Conservation (phyloP, 1,139 yeast genomes). For the Saccharomyces hybrid region DNA sequence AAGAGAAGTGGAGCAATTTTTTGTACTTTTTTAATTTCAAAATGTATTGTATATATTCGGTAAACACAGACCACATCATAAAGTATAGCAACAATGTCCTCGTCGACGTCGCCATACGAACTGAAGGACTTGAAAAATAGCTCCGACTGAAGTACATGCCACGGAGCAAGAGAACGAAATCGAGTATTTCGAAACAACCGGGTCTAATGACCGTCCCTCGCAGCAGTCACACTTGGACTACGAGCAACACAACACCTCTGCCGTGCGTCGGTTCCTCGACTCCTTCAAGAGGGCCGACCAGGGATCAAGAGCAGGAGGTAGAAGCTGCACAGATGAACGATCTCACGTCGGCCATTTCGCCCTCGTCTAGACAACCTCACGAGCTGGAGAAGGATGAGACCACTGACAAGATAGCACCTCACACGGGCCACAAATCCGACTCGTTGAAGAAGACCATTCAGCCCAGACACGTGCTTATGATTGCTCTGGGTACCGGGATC, state of each 20-base stretch:
- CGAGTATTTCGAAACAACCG: conserved; percentile 14
- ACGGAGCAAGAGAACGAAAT: conserved; percentile 15
- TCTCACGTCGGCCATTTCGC: neutral
- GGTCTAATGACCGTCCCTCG: neutral
- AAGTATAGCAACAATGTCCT: neutral
- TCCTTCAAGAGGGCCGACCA: conserved; percentile 26
- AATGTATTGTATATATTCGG: no score
- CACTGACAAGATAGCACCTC: neutral
- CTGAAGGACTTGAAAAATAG: conserved; percentile 8
- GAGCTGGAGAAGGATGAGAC: neutral
- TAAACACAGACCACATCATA: no score
- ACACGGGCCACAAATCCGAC: conserved; percentile 11
- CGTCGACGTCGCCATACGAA: conserved; percentile 7
- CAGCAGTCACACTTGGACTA: neutral
- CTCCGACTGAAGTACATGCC: conserved; percentile 9
- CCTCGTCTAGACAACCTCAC: neutral
- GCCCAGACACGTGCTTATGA: conserved; percentile 53
- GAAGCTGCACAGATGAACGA: neutral
- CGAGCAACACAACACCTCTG: neutral
- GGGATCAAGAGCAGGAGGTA: neutral
- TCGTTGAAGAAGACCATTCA: conserved; percentile 43
- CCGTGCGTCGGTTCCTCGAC: conserved; percentile 20
- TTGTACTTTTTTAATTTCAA: no score
- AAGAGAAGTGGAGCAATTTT: no score
- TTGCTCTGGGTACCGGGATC: conserved; percentile 77